phyloP scores from a whole-genome alignment of 768 basidiomycete species.

The Galerina sulciceps region DNA sequence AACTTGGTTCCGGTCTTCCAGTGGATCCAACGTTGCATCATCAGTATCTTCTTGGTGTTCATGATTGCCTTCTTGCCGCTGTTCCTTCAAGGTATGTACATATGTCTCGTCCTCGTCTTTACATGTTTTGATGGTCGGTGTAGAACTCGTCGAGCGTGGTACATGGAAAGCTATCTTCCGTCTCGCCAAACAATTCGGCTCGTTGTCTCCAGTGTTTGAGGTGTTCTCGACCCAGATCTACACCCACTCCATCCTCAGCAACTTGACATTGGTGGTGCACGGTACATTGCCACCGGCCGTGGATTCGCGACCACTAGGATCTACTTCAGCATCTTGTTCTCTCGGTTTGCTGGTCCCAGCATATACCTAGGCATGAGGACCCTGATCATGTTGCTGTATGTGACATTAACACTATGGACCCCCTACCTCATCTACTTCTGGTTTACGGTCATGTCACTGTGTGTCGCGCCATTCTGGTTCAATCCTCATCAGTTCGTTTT shows the following conservation, averaged over 20 bases:
- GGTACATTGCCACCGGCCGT: slow-evolving; percentile 98
- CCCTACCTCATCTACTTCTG: slow-evolving; percentile 97
- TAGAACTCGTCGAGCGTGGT: slow-evolving; percentile 95
- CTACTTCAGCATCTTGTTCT: slow-evolving; percentile 93
- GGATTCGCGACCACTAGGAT: slow-evolving; percentile 97
- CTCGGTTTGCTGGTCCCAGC: slow-evolving; percentile 97
- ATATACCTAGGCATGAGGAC: slow-evolving; percentile 98
- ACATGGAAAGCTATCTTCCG: slow-evolving; percentile 91
- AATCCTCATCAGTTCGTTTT: slow-evolving; percentile 99
- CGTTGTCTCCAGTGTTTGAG: slow-evolving; percentile 94
- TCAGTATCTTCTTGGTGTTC: slow-evolving; percentile 98
- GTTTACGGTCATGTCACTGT: slow-evolving; percentile 91
- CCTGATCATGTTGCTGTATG: slow-evolving; percentile 89
- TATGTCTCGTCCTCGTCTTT: neutral
- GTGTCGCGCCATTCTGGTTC: slow-evolving; percentile 96
- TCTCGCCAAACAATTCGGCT: slow-evolving; percentile 91
- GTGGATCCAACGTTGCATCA: slow-evolving; percentile 96
- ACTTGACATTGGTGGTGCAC: slow-evolving; percentile 98
- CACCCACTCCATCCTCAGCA: slow-evolving; percentile 95
- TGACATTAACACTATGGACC: slow-evolving; percentile 91
- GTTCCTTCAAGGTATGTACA: slow-evolving; percentile 84
- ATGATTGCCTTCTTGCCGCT: slow-evolving; percentile 95
- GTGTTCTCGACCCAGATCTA: slow-evolving; percentile 99
- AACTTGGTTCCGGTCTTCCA: slow-evolving; percentile 91
- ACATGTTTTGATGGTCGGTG: slow-evolving; percentile 11